Percentiles rank a stretch among this genome's conserved stretches.
Evolutionary conservation across 331 rosid species (phyloP).

Genomic region (Ulmus americana): DNA sequence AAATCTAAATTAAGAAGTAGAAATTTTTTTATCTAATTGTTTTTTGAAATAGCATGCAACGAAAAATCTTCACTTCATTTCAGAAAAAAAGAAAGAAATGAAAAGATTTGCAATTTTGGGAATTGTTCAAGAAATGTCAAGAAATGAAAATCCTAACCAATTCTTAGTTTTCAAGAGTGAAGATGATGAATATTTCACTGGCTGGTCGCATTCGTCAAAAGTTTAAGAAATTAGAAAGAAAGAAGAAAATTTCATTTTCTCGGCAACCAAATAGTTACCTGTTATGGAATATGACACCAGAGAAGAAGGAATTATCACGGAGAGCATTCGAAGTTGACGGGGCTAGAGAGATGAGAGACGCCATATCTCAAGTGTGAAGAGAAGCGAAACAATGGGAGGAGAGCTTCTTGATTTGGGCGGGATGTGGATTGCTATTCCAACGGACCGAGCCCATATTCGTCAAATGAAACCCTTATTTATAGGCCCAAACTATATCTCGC

Average conservation of each 20-base stretch:
- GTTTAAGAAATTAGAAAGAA: background rate
- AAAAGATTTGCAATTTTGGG: too few relatives aligned
- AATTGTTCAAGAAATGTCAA: too few relatives aligned
- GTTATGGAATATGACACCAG: conserved; percentile 11
- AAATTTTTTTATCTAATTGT: background rate
- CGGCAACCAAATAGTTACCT: conserved; percentile 25
- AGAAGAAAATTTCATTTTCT: background rate
- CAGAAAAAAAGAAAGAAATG: too few relatives aligned
- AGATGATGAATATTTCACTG: background rate
- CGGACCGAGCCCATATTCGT: background rate
- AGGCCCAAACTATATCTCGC: background rate
- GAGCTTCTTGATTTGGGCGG: conserved; percentile 7
- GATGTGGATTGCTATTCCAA: background rate
- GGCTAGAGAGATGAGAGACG: conserved; percentile 21
- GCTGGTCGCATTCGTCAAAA: background rate
- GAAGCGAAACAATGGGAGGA: background rate
- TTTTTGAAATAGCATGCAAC: too few relatives aligned
- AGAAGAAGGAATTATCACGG: conserved; percentile 7
- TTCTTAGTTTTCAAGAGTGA: too few relatives aligned
- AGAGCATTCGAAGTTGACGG: conserved; percentile 23
- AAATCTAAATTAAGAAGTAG: background rate
- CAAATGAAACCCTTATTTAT: background rate
- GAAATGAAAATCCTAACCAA: background rate
- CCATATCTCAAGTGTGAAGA: conserved; percentile 24
- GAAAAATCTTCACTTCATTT: too few relatives aligned